A percentile compares a stretch with the other conserved stretches of the same genome.
These are phyloP conservation scores for Iris macrosiphon DNA, from an alignment of 106 monocot genomes.

Conservation along the genomic window DNA sequence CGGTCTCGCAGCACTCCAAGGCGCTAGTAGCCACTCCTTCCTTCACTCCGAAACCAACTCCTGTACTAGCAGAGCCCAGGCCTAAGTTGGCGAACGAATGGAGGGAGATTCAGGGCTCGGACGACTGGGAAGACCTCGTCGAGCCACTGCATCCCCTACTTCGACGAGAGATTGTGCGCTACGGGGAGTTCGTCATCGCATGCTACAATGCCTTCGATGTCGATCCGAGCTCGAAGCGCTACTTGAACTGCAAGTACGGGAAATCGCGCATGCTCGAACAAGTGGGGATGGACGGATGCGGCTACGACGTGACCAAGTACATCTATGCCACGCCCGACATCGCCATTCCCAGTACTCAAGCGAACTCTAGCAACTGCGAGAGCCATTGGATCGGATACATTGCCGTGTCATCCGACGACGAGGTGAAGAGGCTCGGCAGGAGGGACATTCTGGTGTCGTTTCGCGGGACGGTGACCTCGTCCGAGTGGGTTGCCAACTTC, in stretches of 20 bases:
- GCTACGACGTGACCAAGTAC: constrained; percentile 43
- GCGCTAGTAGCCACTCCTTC: no score
- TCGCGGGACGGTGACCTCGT: constrained; percentile 40
- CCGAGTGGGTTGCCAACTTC: constrained; percentile 51
- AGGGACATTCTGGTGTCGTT: constrained; percentile 42
- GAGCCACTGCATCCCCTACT: constrained; percentile 42
- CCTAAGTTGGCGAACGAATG: no score
- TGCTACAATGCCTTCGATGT: constrained; percentile 59
- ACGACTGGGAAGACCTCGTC: constrained; percentile 41
- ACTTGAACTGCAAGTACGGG: constrained; percentile 46
- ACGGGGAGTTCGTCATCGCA: constrained; percentile 37
- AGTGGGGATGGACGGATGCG: constrained; percentile 18
- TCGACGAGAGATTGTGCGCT: constrained; percentile 37
- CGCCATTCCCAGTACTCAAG: no score
- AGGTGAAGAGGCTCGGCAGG: constrained; percentile 20
- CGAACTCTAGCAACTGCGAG: constrained; percentile 8
- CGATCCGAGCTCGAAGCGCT: constrained; percentile 36
- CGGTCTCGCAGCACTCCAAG: no score
- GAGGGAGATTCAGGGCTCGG: constrained; percentile 47
- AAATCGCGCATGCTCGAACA: constrained; percentile 18
- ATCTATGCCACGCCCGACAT: constrained; percentile 45
- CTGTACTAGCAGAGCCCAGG: no score
- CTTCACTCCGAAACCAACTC: no score
- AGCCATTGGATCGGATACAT: constrained; percentile 63
- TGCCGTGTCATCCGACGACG: constrained; percentile 31